A percentile compares a stretch with the other conserved stretches of the same genome.
These are phyloP conservation scores for Mucor lusitanicus DNA, from an alignment of 371 early-diverging fungal genomes.

Conservation along the genomic window DNA sequence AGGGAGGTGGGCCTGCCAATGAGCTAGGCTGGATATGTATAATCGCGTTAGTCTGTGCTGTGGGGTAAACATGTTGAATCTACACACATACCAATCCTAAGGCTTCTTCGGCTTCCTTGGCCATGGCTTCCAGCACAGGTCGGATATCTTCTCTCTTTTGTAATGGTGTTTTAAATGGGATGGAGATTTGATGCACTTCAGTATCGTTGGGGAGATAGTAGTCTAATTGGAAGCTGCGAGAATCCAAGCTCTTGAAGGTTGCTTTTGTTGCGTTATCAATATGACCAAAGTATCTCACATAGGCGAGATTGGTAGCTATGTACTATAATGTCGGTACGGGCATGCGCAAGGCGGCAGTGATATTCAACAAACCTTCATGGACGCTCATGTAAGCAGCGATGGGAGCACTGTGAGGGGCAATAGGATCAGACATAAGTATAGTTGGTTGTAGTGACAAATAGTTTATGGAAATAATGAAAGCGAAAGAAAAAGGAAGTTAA, in stretches of 20 bases:
- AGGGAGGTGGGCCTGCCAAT: constrained; percentile 39
- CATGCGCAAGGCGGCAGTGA: not conserved
- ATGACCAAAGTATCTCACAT: constrained; percentile 42
- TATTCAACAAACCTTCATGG: constrained; percentile 32
- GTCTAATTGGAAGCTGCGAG: constrained; percentile 29
- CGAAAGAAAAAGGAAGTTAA: not conserved
- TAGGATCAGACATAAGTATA: constrained; percentile 34
- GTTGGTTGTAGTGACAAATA: not conserved
- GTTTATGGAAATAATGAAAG: too few species aligned
- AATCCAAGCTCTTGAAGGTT: constrained; percentile 39
- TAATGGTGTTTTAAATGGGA: constrained; percentile 36
- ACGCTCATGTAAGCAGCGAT: constrained; percentile 53
- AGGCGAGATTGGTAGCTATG: constrained; percentile 46
- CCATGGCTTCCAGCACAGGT: constrained; percentile 49
- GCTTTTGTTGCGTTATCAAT: constrained; percentile 40
- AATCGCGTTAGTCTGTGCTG: too few species aligned
- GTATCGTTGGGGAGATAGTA: constrained; percentile 27
- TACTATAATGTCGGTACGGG: not conserved
- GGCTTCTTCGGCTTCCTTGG: constrained; percentile 48
- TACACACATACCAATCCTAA: constrained; percentile 39
- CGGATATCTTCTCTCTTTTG: constrained; percentile 44
- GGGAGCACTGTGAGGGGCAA: constrained; percentile 45
- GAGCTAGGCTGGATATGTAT: constrained; percentile 52
- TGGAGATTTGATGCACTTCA: constrained; percentile 19
- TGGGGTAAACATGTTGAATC: too few species aligned